These are phyloP conservation scores for Aspergillus nomiae DNA, from an alignment of 2,329 filamentous ascomycete species.

Conservation along the genomic window DNA sequence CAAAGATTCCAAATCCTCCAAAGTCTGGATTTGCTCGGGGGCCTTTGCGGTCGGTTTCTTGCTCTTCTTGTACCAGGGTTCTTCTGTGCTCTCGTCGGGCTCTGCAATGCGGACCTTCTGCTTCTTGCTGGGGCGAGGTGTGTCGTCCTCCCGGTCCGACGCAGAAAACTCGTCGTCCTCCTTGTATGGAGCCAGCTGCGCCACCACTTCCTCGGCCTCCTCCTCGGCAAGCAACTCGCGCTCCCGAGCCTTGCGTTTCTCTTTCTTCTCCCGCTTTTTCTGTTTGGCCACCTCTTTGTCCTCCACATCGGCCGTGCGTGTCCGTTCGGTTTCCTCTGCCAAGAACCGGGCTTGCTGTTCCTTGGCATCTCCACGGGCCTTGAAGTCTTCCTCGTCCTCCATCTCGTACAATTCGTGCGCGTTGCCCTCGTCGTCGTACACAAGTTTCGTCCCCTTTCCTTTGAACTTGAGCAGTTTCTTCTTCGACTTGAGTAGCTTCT, in stretches of 20 bases:
- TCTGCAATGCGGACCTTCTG: slow-evolving; percentile 42
- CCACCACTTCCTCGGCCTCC: slow-evolving; percentile 31
- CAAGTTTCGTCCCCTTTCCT: slow-evolving; percentile 78
- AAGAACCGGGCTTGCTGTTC: slow-evolving; percentile 77
- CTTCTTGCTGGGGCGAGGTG: slow-evolving; percentile 40
- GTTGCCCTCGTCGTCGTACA: slow-evolving; percentile 91
- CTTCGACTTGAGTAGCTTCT: slow-evolving; percentile 93
- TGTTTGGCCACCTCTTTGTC: slow-evolving; percentile 81
- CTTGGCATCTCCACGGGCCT: slow-evolving; percentile 71
- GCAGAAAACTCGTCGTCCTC: slow-evolving; percentile 24
- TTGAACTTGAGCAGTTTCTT: slow-evolving; percentile 92
- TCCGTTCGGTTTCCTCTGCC: slow-evolving; percentile 70
- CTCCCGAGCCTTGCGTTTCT: slow-evolving; percentile 46
- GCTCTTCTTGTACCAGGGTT: slow-evolving; percentile 27
- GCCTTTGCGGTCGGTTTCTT: slow-evolving; percentile 24
- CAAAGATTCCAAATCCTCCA: slow-evolving; percentile 51
- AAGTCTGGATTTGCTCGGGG: slow-evolving; percentile 42
- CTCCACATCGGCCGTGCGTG: slow-evolving; percentile 72
- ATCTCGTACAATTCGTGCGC: slow-evolving; percentile 86
- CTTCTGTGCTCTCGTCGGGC: slow-evolving; percentile 29
- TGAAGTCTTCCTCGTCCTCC: slow-evolving; percentile 80
- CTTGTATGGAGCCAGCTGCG: slow-evolving; percentile 35
- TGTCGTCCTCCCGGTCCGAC: slow-evolving; percentile 27
- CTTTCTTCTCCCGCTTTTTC: slow-evolving; percentile 60
- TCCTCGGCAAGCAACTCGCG: slow-evolving; percentile 37